A percentile compares a stretch with the other conserved stretches of the same genome.
phyloP scores from a whole-genome alignment of 2,329 filamentous ascomycete species.

The Aschersonia sp. region DNA sequence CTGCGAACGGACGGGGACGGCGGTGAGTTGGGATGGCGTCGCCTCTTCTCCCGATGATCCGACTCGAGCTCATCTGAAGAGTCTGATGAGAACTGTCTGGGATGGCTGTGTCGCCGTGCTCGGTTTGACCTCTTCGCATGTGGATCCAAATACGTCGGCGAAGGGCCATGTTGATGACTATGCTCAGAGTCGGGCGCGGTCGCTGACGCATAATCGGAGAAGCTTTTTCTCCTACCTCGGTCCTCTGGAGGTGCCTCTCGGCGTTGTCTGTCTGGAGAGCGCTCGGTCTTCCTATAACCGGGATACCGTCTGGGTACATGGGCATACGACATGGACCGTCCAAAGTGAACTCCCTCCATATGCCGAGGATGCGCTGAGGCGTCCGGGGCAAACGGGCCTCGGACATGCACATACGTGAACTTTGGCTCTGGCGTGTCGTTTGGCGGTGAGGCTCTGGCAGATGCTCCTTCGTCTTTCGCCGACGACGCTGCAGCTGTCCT shows the following conservation, averaged over 20 bases:
- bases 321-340: conserved; percentile 22
- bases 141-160: conserved; percentile 19
- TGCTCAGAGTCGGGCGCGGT: conserved; percentile 17
- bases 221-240: conserved; percentile 30
- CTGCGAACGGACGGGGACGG: conserved; percentile 18
- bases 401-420: conserved; percentile 21
- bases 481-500: conserved; percentile 38
- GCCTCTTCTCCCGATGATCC: conserved; percentile 8
- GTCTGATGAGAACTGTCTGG: conserved; percentile 24
- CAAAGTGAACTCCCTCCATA: conserved; percentile 17
- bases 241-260: conserved; percentile 25
- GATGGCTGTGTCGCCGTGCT: conserved; percentile 34
- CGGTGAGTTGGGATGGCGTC: conserved; percentile 13
- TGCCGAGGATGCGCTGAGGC: conserved; percentile 13
- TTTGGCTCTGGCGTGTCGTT: conserved; percentile 20
- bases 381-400: conserved; percentile 13
- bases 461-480: conserved; percentile 4
- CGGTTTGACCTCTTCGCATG: conserved; percentile 15
- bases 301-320: conserved; percentile 24
- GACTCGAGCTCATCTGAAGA: conserved; percentile 26
- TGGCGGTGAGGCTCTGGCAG: conserved; percentile 9
- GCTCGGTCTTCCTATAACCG: conserved; percentile 15
- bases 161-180: conserved; percentile 12
- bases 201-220: conserved; percentile 32
- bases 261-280: conserved; percentile 19